Percentiles rank a stretch among this genome's conserved stretches.
phyloP scores from a whole-genome alignment of 106 monocot species.

The Acanthochlamys bracteata region DNA sequence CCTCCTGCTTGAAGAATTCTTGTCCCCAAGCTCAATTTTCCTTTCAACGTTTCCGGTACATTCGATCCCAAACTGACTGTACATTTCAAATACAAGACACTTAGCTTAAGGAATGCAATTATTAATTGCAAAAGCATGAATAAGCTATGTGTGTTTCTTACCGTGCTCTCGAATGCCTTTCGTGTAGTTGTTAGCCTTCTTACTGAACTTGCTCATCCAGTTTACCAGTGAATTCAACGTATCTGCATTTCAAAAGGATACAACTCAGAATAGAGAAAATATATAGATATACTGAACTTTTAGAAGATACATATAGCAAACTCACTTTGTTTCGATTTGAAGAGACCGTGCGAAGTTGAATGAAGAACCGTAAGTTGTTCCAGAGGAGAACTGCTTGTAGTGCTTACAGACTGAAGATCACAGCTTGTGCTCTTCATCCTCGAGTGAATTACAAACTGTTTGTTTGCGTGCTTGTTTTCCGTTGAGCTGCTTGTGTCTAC shows the following conservation, averaged over 20 bases:
- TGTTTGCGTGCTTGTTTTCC: background rate
- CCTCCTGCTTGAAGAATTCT: constrained; percentile 23
- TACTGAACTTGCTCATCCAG: constrained; percentile 20
- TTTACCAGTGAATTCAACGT: background rate
- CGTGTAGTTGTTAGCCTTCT: constrained; percentile 4
- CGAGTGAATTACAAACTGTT: background rate
- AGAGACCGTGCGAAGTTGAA: constrained; percentile 3
- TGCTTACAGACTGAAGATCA: constrained; percentile 10
- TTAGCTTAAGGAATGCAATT: background rate
- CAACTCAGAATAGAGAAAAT: background rate
- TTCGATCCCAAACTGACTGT: constrained; percentile 29
- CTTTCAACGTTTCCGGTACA: constrained; percentile 16
- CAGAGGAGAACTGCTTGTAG: constrained; percentile 11
- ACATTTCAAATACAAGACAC: background rate
- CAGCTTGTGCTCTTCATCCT: constrained; percentile 17
- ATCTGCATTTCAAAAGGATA: constrained; percentile 19
- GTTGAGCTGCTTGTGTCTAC: background rate
- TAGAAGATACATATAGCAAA: background rate
- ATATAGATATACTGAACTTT: background rate
- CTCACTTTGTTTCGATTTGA: constrained; percentile 18
- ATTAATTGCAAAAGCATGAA: too few species aligned
- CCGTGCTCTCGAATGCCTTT: constrained; percentile 13
- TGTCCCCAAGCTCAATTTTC: constrained; percentile 16
- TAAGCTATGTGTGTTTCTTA: background rate
- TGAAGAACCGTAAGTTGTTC: background rate